Evolutionary conservation across 805 yeast genomes (phyloP).

Genomic region (Cyberlindnera xishuangbannaensis): DNA sequence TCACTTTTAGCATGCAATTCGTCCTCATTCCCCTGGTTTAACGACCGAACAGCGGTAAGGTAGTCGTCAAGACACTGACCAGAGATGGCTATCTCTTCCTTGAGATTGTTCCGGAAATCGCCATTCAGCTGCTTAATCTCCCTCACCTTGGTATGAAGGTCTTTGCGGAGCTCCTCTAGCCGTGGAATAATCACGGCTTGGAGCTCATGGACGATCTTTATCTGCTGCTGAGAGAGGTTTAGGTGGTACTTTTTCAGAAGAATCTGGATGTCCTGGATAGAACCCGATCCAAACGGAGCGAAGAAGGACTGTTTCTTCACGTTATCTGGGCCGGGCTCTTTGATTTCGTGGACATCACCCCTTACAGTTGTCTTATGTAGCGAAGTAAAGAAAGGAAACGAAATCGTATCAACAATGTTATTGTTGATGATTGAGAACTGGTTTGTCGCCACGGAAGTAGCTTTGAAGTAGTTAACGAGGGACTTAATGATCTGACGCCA

Average conservation of each 20-base stretch:
- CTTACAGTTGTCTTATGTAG: slow-evolving; percentile 5
- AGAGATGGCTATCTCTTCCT: slow-evolving; percentile 63
- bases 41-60: slow-evolving; percentile 50
- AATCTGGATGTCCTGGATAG: slow-evolving; percentile 78
- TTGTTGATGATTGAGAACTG: slow-evolving; percentile 77
- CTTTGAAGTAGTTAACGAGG: slow-evolving; percentile 66
- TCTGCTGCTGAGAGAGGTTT: slow-evolving; percentile 52
- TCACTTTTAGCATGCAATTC: slow-evolving; percentile 51
- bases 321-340: slow-evolving; percentile 26
- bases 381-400: slow-evolving; percentile 34
- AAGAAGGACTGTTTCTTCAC: slow-evolving; percentile 42
- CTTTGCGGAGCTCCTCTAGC: slow-evolving; percentile 63
- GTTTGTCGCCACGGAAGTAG: slow-evolving; percentile 77
- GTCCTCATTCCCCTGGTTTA: slow-evolving; percentile 38
- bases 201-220: slow-evolving; percentile 49
- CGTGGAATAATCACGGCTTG: slow-evolving; percentile 58
- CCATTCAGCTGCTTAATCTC: slow-evolving; percentile 77
- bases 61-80: slow-evolving; percentile 51
- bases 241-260: slow-evolving; percentile 63
- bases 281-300: slow-evolving; percentile 66
- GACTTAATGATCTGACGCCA: slow-evolving; percentile 83
- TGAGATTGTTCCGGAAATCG: slow-evolving; percentile 75
- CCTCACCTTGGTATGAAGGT: slow-evolving; percentile 72
- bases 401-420: slow-evolving; percentile 72
- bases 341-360: slow-evolving; percentile 24